phyloP scores from a whole-genome alignment of 495 filamentous ascomycete genomes.

The Margaritispora aquatica region DNA sequence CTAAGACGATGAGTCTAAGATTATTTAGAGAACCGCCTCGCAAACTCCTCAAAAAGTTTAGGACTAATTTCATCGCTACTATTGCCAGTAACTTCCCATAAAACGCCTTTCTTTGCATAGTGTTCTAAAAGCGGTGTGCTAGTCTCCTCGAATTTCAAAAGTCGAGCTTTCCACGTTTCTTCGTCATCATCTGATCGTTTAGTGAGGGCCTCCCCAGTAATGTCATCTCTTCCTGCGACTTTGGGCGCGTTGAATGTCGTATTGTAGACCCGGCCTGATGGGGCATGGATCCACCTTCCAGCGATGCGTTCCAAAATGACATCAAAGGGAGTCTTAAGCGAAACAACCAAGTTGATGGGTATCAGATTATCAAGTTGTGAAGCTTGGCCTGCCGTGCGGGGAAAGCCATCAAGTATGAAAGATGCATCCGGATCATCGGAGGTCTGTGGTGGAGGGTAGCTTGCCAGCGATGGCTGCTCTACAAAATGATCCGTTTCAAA shows the following conservation, averaged over 20 bases:
- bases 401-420: conserved; percentile 95
- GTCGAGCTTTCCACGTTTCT: conserved; percentile 73
- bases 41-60: conserved; percentile 73
- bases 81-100: conserved; percentile 83
- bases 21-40: conserved; percentile 54
- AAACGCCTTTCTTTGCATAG: conserved; percentile 77
- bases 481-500: conserved; percentile 23
- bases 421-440: conserved; percentile 71
- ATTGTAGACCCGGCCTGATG: conserved; percentile 90
- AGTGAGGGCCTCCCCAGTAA: conserved; percentile 83
- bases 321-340: conserved; percentile 55
- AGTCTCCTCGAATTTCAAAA: conserved; percentile 79
- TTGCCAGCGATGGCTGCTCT: conserved; percentile 17
- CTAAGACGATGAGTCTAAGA: no score
- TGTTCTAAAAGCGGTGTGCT: conserved; percentile 81
- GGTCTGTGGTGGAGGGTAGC: conserved; percentile 27
- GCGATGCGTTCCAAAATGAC: conserved; percentile 87
- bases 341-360: conserved; percentile 86
- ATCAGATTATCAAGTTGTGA: conserved; percentile 67
- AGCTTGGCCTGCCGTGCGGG: conserved; percentile 80
- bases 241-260: conserved; percentile 84
- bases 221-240: conserved; percentile 74
- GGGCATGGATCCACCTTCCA: conserved; percentile 88
- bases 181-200: conserved; percentile 80
- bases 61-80: conserved; percentile 93